phyloP scores from a whole-genome alignment of 805 yeast genomes.

The Pichia membranifaciens region DNA sequence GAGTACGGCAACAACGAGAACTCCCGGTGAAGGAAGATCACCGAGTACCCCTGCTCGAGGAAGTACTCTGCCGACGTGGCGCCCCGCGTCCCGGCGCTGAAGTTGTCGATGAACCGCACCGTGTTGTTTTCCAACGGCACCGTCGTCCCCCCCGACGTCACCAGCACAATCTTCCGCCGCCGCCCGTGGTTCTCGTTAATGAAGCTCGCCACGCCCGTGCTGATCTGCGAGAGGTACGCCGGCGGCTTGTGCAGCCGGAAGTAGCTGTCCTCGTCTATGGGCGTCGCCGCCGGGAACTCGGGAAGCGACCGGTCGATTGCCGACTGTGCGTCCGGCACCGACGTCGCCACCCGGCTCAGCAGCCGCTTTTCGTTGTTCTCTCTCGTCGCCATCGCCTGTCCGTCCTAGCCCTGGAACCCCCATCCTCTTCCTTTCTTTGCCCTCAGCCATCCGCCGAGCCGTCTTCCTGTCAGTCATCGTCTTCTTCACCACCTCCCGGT shows the following conservation, averaged over 20 bases:
- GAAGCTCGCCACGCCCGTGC: slow-evolving; percentile 53
- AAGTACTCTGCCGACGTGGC: slow-evolving; percentile 93
- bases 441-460: neutral
- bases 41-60: slow-evolving; percentile 81
- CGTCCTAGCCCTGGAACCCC: too few relatives aligned
- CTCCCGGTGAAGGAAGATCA: slow-evolving; percentile 86
- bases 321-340: slow-evolving; percentile 58
- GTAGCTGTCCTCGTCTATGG: slow-evolving; percentile 68
- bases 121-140: slow-evolving; percentile 97
- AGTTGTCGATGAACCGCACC: slow-evolving; percentile 93
- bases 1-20: slow-evolving; percentile 88
- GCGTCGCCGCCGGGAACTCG: slow-evolving; percentile 70
- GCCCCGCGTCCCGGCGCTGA: slow-evolving; percentile 97
- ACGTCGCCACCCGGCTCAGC: slow-evolving; percentile 35
- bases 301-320: slow-evolving; percentile 80
- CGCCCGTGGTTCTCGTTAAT: slow-evolving; percentile 45
- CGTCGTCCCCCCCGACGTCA: slow-evolving; percentile 96
- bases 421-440: neutral
- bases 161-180: slow-evolving; percentile 58
- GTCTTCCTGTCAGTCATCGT: neutral
- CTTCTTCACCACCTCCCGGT: too few relatives aligned
- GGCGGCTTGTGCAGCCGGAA: slow-evolving; percentile 74
- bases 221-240: slow-evolving; percentile 57
- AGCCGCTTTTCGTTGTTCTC: neutral
- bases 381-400: too few relatives aligned